Evolutionary conservation across 2,329 filamentous ascomycete species (phyloP).

Genomic region (Zymoseptoria crescenta): DNA sequence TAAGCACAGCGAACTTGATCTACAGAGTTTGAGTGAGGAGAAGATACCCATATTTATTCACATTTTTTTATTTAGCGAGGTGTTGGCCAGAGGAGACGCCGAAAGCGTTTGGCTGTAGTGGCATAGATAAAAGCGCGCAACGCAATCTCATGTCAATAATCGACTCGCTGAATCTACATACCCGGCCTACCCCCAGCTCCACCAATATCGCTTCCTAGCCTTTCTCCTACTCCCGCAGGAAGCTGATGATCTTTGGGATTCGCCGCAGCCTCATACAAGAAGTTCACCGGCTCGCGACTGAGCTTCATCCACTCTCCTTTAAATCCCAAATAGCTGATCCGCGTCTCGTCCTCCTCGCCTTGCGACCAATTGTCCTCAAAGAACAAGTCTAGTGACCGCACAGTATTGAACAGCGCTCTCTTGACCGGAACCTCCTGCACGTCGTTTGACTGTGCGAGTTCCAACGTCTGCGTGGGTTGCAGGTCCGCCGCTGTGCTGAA

Average conservation of each 20-base stretch:
- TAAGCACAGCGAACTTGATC: neutral
- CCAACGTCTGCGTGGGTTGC: constrained; percentile 64
- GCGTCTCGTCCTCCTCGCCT: constrained; percentile 71
- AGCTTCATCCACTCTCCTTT: constrained; percentile 89
- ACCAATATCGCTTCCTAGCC: constrained; percentile 27
- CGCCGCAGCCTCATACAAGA: constrained; percentile 87
- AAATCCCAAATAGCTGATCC: constrained; percentile 79
- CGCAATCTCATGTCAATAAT: neutral
- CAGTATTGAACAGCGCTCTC: constrained; percentile 79
- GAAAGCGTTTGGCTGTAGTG: neutral
- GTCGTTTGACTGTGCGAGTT: constrained; percentile 68
- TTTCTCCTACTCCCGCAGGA: constrained; percentile 31
- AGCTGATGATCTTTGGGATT: constrained; percentile 78
- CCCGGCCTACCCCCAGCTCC: constrained; percentile 21
- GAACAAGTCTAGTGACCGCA: constrained; percentile 76
- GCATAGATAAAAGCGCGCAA: neutral
- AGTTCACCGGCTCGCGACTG: constrained; percentile 72
- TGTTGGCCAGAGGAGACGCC: neutral
- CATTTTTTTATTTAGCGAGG: neutral
- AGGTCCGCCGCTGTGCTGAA: constrained; percentile 59
- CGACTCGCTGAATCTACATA: neutral
- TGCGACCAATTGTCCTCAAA: constrained; percentile 79
- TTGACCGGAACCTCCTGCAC: constrained; percentile 83
- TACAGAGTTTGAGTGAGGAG: neutral
- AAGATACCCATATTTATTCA: neutral